These are phyloP conservation scores for Nepenthes mirabilis DNA, from an alignment of 148 eudicot species.

Conservation along the genomic window DNA sequence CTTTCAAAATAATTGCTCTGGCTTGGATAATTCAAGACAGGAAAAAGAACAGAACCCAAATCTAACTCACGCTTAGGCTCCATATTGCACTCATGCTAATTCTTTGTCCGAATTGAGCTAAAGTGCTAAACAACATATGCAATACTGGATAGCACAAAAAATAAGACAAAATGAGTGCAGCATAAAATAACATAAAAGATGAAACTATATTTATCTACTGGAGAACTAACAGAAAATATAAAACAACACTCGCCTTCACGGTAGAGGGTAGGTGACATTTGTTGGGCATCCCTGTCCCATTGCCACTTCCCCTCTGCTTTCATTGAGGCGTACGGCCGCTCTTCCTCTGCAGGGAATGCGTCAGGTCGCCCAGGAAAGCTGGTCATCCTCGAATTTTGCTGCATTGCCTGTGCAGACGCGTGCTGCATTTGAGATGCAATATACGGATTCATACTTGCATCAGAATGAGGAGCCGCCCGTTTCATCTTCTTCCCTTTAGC, in stretches of 20 bases:
- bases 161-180: too few relatives aligned
- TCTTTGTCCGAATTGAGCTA: too few relatives aligned
- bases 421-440: slow-evolving; percentile 18
- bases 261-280: slow-evolving; percentile 24
- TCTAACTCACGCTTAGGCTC: too few relatives aligned
- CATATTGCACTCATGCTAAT: too few relatives aligned
- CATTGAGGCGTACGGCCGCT: slow-evolving; percentile 15
- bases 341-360: slow-evolving; percentile 15
- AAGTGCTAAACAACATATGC: too few relatives aligned
- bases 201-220: too few relatives aligned
- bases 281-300: slow-evolving; percentile 33
- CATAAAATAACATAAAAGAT: too few relatives aligned
- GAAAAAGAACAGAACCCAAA: too few relatives aligned
- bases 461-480: neutral
- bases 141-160: too few relatives aligned
- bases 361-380: slow-evolving; percentile 17
- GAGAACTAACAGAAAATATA: neutral
- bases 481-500: neutral
- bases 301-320: slow-evolving; percentile 28
- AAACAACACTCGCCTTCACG: slow-evolving; percentile 19
- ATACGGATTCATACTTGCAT: slow-evolving; percentile 1
- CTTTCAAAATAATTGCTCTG: too few relatives aligned
- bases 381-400: slow-evolving; percentile 7
- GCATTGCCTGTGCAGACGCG: slow-evolving; percentile 19
- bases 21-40: too few relatives aligned